Conservation (phyloP, 805 yeast genomes). For the Nakazawaea pomicola region DNA sequence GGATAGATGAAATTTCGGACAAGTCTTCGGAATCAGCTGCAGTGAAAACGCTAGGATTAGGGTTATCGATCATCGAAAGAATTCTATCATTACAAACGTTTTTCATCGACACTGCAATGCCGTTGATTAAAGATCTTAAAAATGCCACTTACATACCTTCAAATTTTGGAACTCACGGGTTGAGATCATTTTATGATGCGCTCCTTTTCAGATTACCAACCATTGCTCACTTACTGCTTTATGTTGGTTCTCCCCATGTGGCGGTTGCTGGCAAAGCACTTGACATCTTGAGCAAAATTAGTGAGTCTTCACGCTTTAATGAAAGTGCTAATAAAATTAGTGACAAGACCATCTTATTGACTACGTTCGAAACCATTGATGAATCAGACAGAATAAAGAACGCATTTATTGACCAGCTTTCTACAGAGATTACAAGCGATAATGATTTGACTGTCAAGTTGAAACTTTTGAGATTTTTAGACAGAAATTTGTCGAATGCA, state of each 20-base stretch:
- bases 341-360: slow-evolving; percentile 56
- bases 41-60: slow-evolving; percentile 31
- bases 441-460: slow-evolving; percentile 46
- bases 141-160: slow-evolving; percentile 36
- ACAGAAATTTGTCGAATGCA: slow-evolving; percentile 38
- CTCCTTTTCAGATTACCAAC: slow-evolving; percentile 65
- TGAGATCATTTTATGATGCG: slow-evolving; percentile 65
- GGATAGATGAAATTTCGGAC: slow-evolving; percentile 51
- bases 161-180: slow-evolving; percentile 51
- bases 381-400: slow-evolving; percentile 72
- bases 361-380: slow-evolving; percentile 68
- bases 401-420: slow-evolving; percentile 67
- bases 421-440: slow-evolving; percentile 33
- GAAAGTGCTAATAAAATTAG: slow-evolving; percentile 19
- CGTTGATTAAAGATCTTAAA: slow-evolving; percentile 39
- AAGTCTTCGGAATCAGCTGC: slow-evolving; percentile 27
- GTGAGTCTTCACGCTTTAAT: slow-evolving; percentile 43
- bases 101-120: slow-evolving; percentile 50
- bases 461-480: slow-evolving; percentile 54
- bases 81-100: slow-evolving; percentile 53
- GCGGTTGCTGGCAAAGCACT: slow-evolving; percentile 51
- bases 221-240: slow-evolving; percentile 69
- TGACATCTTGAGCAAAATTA: slow-evolving; percentile 44
- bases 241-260: slow-evolving; percentile 54
- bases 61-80: slow-evolving; percentile 40